These are phyloP conservation scores for Thuja plicata DNA, from an alignment of 83 land plant species.

Conservation along the genomic window DNA sequence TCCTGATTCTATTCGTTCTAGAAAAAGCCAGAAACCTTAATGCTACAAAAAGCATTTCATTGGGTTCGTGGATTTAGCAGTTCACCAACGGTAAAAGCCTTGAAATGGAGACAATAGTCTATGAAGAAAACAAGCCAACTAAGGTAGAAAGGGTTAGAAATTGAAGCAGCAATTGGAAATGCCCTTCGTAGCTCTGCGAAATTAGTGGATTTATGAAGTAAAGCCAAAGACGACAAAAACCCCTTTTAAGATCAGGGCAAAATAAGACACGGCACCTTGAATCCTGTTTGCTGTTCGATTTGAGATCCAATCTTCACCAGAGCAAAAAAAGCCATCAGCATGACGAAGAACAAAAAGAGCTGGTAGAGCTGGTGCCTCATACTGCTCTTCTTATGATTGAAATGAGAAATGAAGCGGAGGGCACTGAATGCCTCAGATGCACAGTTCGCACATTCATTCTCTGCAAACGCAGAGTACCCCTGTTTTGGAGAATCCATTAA, in stretches of 20 bases:
- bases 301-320: slow-evolving; percentile 10
- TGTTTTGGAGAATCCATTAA: neutral
- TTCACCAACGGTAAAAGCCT: neutral
- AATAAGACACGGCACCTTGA: neutral
- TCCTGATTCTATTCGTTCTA: neutral
- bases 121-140: neutral
- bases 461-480: neutral
- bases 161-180: neutral
- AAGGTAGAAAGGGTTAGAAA: neutral
- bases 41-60: neutral
- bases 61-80: neutral
- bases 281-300: slow-evolving; percentile 12
- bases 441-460: neutral
- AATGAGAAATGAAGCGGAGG: neutral
- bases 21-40: neutral
- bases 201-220: neutral
- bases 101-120: neutral
- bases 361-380: slow-evolving; percentile 8
- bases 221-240: neutral
- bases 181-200: neutral
- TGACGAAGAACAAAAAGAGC: neutral
- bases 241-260: neutral
- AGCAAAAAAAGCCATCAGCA: neutral
- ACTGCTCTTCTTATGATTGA: neutral
- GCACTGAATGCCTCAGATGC: slow-evolving; percentile 4